Evolutionary conservation across 176 grass and related monocot genomes (phyloP).

Genomic region (Hyparrhenia diplandra): DNA sequence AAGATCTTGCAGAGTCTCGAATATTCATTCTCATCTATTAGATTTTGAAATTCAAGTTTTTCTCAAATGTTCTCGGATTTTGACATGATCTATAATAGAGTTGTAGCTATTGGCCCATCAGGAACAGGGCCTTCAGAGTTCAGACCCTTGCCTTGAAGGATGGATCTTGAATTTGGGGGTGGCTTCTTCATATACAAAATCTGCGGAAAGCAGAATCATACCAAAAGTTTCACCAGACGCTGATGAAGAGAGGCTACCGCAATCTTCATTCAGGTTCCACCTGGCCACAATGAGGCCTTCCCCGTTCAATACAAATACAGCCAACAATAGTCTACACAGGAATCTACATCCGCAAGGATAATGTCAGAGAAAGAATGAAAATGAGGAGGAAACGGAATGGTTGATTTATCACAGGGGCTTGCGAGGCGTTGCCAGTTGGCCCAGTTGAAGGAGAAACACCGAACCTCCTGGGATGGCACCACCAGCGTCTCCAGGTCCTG

Average conservation of each 20-base stretch:
- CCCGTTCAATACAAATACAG: conserved; percentile 24
- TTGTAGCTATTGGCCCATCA: too few species aligned
- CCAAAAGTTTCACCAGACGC: not conserved
- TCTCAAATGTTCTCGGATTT: too few species aligned
- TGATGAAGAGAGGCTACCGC: not conserved
- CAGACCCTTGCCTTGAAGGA: not conserved
- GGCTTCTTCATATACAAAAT: not conserved
- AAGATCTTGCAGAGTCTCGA: too few species aligned
- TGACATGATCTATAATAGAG: too few species aligned
- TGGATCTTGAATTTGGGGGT: not conserved
- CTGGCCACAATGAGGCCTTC: not conserved
- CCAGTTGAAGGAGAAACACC: conserved; percentile 35
- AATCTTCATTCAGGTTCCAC: conserved; percentile 1
- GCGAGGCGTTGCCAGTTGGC: conserved; percentile 35
- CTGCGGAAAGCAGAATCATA: not conserved
- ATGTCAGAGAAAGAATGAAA: conserved; percentile 32
- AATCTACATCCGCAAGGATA: conserved; percentile 44
- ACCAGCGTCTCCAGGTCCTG: conserved; percentile 53
- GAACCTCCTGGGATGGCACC: conserved; percentile 36
- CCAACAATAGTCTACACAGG: conserved; percentile 19
- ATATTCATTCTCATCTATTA: too few species aligned
- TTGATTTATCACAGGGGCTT: not conserved
- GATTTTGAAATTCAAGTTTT: too few species aligned
- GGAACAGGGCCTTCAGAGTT: too few species aligned
- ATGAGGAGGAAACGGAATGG: conserved; percentile 7